Percentiles rank a stretch among this genome's conserved stretches.
These are phyloP conservation scores for Ochetophila trinervis DNA, from an alignment of 306 rosid genomes.

Conservation along the genomic window DNA sequence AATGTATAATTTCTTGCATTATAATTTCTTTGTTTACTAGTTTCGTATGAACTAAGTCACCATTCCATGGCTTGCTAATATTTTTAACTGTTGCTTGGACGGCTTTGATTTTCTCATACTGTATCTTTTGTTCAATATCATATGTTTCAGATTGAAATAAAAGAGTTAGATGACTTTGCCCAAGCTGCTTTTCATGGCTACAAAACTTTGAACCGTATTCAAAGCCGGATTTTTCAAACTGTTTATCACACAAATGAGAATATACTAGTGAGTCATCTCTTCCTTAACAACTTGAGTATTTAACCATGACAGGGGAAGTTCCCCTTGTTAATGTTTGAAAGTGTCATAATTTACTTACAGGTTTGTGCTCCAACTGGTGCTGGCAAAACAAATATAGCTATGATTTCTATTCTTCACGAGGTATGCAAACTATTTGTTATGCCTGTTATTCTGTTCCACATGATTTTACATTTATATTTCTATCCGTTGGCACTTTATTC, in stretches of 20 bases:
- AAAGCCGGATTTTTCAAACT: conserved; percentile 83
- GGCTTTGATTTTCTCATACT: conserved; percentile 20
- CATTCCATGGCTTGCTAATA: conserved; percentile 17
- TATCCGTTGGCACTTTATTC: neutral
- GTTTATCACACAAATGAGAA: conserved; percentile 90
- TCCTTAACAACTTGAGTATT: conserved; percentile 8
- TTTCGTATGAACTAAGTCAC: conserved; percentile 13
- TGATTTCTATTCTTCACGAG: conserved; percentile 95
- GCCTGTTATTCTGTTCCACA: no score
- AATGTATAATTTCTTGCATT: conserved; percentile 10
- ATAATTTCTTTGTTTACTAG: conserved; percentile 7
- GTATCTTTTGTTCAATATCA: conserved; percentile 19
- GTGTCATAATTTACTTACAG: conserved; percentile 42
- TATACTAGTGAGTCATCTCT: conserved; percentile 65
- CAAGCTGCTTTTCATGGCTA: conserved; percentile 96
- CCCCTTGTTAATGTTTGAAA: conserved; percentile 21
- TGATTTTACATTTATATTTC: neutral
- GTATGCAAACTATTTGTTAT: conserved; percentile 38
- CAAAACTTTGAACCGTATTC: conserved; percentile 86
- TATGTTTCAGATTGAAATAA: conserved; percentile 73
- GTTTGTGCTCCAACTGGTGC: conserved; percentile 99
- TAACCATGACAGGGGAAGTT: conserved; percentile 3
- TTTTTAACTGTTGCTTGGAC: conserved; percentile 10
- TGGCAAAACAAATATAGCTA: conserved; percentile 97
- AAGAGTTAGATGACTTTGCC: conserved; percentile 91